Percentiles rank a stretch among this genome's conserved stretches.
phyloP scores from a whole-genome alignment of 768 basidiomycete genomes.

The Lanmaoa rubissima region DNA sequence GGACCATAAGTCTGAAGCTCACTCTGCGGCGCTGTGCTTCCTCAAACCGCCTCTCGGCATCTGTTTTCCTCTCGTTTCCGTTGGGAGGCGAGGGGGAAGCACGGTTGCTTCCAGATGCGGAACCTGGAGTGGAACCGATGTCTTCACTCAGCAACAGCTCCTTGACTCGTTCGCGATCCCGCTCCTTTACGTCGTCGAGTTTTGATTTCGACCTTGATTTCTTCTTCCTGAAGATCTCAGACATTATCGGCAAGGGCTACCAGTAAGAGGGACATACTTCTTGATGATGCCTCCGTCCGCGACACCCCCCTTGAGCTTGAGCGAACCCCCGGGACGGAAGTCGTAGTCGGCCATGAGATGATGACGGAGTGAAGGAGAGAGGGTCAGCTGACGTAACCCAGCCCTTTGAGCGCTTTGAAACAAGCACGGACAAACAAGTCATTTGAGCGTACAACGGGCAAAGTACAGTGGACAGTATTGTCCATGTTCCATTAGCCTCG shows the following conservation, averaged over 20 bases:
- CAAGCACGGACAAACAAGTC: slow-evolving; percentile 29
- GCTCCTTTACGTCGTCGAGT: slow-evolving; percentile 43
- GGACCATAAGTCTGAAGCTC: slow-evolving; percentile 26
- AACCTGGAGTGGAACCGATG: slow-evolving; percentile 37
- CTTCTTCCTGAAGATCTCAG: slow-evolving; percentile 63
- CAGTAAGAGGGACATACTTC: slow-evolving; percentile 52
- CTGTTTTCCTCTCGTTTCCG: slow-evolving; percentile 63
- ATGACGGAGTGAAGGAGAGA: slow-evolving; percentile 16
- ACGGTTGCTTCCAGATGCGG: slow-evolving; percentile 55
- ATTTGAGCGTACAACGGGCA: neutral
- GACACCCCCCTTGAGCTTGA: slow-evolving; percentile 86
- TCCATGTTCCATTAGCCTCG: slow-evolving; percentile 16
- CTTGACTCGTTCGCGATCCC: slow-evolving; percentile 44
- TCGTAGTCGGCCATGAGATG: slow-evolving; percentile 77
- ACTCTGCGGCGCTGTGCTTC: slow-evolving; percentile 83
- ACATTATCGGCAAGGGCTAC: neutral
- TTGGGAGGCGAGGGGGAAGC: slow-evolving; percentile 58
- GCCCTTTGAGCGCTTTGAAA: slow-evolving; percentile 5
- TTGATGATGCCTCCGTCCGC: slow-evolving; percentile 78
- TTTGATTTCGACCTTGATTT: slow-evolving; percentile 72
- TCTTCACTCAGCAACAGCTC: slow-evolving; percentile 53
- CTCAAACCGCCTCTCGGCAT: slow-evolving; percentile 86
- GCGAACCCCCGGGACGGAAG: slow-evolving; percentile 80
- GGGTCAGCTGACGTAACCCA: slow-evolving; percentile 32
- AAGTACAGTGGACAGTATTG: neutral